These are phyloP conservation scores for Begonia masoniana DNA, from an alignment of 306 rosid species.

Conservation along the genomic window DNA sequence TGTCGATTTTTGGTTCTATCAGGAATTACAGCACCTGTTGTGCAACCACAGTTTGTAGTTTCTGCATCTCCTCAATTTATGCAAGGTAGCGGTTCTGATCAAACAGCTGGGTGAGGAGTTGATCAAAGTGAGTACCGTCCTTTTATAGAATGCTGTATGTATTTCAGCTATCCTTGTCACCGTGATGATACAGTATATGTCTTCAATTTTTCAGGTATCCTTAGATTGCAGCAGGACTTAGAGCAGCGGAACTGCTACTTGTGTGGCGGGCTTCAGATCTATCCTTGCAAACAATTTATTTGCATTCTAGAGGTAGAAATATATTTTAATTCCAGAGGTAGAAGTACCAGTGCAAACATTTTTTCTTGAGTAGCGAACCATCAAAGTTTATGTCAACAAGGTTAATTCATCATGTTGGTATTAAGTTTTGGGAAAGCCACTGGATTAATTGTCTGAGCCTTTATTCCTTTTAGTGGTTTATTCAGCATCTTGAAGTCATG, in stretches of 20 bases:
- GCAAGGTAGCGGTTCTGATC: constrained; percentile 80
- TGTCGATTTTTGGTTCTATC: constrained; percentile 14
- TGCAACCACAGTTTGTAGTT: constrained; percentile 70
- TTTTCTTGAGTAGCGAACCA: too few species aligned
- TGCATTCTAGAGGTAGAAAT: constrained; percentile 90
- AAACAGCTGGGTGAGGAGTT: constrained; percentile 68
- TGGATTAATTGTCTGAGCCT: too few species aligned
- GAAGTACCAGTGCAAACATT: too few species aligned
- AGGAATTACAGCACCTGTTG: constrained; percentile 73
- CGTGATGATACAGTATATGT: constrained; percentile 2
- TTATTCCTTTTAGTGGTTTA: too few species aligned
- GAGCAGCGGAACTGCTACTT: constrained; percentile 96
- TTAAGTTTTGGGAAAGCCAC: too few species aligned
- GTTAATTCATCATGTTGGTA: too few species aligned
- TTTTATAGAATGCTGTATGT: neutral
- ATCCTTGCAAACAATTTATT: constrained; percentile 90
- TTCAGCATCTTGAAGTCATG: too few species aligned
- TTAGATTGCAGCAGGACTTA: constrained; percentile 92
- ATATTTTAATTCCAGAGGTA: too few species aligned
- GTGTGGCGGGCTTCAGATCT: constrained; percentile 93
- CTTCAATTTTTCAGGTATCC: constrained; percentile 34
- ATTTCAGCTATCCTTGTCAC: constrained; percentile 9
- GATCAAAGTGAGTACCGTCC: constrained; percentile 41
- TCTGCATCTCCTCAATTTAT: constrained; percentile 66
- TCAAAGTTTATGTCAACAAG: too few species aligned